Evolutionary conservation across 2,329 filamentous ascomycete genomes (phyloP), one percentile per base, ranked within the genome.

Genomic region (Westerdykella sp.): DNA sequence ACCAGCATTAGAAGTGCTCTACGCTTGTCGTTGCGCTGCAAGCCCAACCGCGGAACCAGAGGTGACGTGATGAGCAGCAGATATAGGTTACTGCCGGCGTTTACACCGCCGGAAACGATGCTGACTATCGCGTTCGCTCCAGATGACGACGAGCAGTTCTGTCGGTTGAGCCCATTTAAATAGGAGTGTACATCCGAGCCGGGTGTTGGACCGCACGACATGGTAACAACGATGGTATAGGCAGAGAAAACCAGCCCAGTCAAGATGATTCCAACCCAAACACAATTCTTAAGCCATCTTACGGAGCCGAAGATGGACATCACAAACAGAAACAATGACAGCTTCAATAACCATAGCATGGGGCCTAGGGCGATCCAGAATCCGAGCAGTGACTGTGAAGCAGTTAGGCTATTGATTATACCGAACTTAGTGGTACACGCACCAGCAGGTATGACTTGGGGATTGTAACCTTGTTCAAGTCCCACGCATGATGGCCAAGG

Each of bases 271-370:
- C 51, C 47, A 21, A 53, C 28, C 25, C 48, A 54, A 7, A 41
- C 45, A n/a, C 43, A 46, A 28, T 53, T 48, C 37, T 50, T 55
- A 37, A 51, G 41, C 54, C 54, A 57, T 13, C 54, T 44, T 7
- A 47, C 41, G 5, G 41, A 44, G 4, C 43, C 43, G 38, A 55
- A 57, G 6, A 40, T 36, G 13, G 41, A 42, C 2, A 53, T 31
- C 1, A 57, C 31, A 35, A 53, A 50, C 23, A 37, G 47, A 37
- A 55, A 54, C 9, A 55, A 34, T 12, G 47, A 47, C 6, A 55
- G 37, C 38, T 57, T 57, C 14, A 50, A 44, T 4, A 55, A 32
- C 54, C 54, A 57, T 14, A 57, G 45, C 3, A 54, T 41, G 2
- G 51, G 54, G 2, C 53, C 54, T 2, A 49, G 43, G 11, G 46